These are phyloP conservation scores for Claviceps quebecensis DNA, from an alignment of 2,329 filamentous ascomycete genomes.

Conservation along the genomic window DNA sequence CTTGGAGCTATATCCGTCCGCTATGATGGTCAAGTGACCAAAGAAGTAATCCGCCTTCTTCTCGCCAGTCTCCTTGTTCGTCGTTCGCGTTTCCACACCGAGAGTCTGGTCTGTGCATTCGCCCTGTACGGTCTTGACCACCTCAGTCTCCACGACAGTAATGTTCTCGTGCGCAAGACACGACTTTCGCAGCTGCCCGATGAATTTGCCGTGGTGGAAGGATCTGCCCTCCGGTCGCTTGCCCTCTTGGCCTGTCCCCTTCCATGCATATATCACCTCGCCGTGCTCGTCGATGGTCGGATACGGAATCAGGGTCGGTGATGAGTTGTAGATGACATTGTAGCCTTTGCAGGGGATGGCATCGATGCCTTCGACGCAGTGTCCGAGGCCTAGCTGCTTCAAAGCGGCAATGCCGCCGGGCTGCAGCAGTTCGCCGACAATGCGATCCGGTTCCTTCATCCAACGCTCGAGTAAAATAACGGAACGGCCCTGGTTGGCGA, in stretches of 20 bases:
- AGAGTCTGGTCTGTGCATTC: conserved; percentile 58
- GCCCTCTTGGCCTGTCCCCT: conserved; percentile 19
- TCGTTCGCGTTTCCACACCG: conserved; percentile 64
- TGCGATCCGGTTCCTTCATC: conserved; percentile 85
- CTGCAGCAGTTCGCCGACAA: conserved; percentile 89
- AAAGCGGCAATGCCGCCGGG: conserved; percentile 78
- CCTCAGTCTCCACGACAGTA: conserved; percentile 81
- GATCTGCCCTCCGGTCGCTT: conserved; percentile 52
- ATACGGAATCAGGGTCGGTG: conserved; percentile 65
- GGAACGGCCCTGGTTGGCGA: conserved; percentile 80
- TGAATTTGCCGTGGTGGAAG: conserved; percentile 94
- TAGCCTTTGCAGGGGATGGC: conserved; percentile 73
- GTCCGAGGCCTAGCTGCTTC: conserved; percentile 61
- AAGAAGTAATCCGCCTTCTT: conserved; percentile 68
- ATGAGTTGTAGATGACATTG: conserved; percentile 68
- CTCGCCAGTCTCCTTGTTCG: conserved; percentile 37
- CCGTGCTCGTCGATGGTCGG: conserved; percentile 44
- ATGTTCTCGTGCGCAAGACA: conserved; percentile 69
- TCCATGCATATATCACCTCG: conserved; percentile 23
- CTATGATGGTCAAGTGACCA: conserved; percentile 72
- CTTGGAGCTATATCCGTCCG: conserved; percentile 84
- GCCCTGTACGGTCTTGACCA: conserved; percentile 58
- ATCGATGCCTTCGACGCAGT: conserved; percentile 83
- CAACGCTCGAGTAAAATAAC: conserved; percentile 81
- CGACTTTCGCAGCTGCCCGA: conserved; percentile 63